Evolutionary conservation across 1,284 basidiomycete species (phyloP).

Genomic region (Sanghuangporus weigelae): DNA sequence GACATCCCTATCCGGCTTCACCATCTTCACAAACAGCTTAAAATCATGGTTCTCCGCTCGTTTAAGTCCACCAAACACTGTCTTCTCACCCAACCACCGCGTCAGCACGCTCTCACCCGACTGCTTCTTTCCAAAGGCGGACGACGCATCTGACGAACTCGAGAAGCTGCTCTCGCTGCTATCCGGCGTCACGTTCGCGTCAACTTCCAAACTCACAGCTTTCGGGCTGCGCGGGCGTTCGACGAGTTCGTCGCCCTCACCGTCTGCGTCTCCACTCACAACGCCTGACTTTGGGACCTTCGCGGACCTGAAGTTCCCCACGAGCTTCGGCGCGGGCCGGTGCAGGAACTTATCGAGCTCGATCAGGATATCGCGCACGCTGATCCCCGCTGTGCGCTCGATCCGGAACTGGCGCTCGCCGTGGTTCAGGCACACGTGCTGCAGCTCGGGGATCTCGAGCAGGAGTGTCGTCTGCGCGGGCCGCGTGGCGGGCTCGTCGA

Average conservation of each 20-base stretch:
- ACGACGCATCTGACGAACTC: not conserved
- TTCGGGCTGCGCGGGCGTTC: not conserved
- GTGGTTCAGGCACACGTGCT: not conserved
- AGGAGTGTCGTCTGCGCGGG: not conserved
- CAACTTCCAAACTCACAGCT: not conserved
- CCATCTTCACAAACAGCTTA: constrained; percentile 8
- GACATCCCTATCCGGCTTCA: not conserved
- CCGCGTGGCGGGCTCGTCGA: constrained; percentile 7
- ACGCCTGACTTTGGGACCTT: not conserved
- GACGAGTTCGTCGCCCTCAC: not conserved
- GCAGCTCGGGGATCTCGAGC: not conserved
- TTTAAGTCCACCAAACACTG: not conserved
- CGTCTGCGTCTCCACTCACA: not conserved
- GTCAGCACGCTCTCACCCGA: not conserved
- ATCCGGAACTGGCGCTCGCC: constrained; percentile 6
- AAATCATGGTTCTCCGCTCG: constrained; percentile 7
- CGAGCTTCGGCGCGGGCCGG: constrained; percentile 3
- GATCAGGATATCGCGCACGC: constrained; percentile 6
- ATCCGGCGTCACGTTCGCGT: not conserved
- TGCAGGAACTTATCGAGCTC: constrained; percentile 6
- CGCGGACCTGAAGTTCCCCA: not conserved
- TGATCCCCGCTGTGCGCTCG: not conserved
- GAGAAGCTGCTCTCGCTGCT: constrained; percentile 1
- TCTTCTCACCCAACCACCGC: constrained; percentile 3
- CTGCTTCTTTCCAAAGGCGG: not conserved